These are phyloP conservation scores for Trypanosoma brucei DNA, from an alignment of 208 protist genomes.

Conservation along the genomic window DNA sequence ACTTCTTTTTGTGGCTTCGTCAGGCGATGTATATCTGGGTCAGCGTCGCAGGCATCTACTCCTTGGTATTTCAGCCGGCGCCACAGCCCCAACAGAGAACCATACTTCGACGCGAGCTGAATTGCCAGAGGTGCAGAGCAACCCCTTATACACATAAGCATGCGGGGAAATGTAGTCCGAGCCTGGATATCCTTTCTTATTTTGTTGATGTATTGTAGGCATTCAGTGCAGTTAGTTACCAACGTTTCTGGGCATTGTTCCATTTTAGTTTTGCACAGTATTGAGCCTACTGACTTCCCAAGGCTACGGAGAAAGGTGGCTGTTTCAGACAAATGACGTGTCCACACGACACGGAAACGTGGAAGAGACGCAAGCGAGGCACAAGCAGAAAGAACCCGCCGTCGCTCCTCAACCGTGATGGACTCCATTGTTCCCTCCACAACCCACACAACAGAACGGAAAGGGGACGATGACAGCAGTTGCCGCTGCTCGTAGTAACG, in stretches of 20 bases:
- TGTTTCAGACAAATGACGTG: conserved; percentile 15
- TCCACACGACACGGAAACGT: conserved; percentile 16
- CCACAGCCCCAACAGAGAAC: conserved; percentile 49
- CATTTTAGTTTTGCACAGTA: neutral
- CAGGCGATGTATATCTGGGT: conserved; percentile 40
- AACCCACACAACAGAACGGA: conserved; percentile 60
- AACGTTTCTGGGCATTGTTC: neutral
- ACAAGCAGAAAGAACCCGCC: conserved; percentile 16
- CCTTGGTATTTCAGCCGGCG: conserved; percentile 28
- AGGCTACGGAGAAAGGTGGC: conserved; percentile 7
- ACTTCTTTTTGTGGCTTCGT: conserved; percentile 59
- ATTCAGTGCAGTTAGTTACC: conserved; percentile 5
- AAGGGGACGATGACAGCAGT: conserved; percentile 47
- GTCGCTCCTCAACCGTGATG: conserved; percentile 14
- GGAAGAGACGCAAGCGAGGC: conserved; percentile 11
- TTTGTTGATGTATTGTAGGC: conserved; percentile 19
- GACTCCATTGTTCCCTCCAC: conserved; percentile 45
- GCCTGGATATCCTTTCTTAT: conserved; percentile 41
- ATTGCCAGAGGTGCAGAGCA: conserved; percentile 50
- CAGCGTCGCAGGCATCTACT: conserved; percentile 43
- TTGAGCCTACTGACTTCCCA: neutral
- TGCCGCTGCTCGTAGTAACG: conserved; percentile 72
- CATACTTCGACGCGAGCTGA: conserved; percentile 46
- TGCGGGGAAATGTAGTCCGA: conserved; percentile 62
- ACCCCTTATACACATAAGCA: conserved; percentile 72